phyloP scores from a whole-genome alignment of 148 eudicot species.

The Cornus suecica region DNA sequence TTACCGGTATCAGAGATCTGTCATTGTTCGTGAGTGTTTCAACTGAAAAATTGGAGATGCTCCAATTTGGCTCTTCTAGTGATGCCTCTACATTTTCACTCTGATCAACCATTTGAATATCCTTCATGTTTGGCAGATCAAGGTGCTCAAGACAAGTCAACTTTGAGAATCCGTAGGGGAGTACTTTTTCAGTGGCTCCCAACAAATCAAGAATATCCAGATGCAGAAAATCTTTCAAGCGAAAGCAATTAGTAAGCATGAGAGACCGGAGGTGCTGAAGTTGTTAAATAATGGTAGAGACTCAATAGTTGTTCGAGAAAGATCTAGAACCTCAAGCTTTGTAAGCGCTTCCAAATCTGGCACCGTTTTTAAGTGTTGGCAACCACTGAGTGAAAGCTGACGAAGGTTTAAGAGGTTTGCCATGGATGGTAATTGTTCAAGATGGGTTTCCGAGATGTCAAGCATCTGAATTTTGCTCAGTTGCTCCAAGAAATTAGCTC shows the following conservation, averaged over 20 bases:
- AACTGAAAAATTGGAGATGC: conserved; percentile 18
- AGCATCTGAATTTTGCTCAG: conserved; percentile 3
- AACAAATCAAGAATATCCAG: neutral
- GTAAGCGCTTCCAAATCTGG: conserved; percentile 17
- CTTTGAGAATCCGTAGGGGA: conserved; percentile 24
- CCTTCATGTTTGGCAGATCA: conserved; percentile 13
- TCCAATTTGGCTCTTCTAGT: conserved; percentile 13
- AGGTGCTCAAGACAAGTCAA: conserved; percentile 24
- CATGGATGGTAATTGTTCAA: conserved; percentile 13
- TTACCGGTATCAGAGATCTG: conserved; percentile 4
- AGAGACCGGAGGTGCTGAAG: conserved; percentile 14
- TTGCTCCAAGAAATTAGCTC: conserved; percentile 12
- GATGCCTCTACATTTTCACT: neutral
- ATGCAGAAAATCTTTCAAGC: neutral
- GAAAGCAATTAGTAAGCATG: conserved; percentile 20
- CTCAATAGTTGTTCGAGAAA: conserved; percentile 23
- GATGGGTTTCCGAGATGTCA: conserved; percentile 10
- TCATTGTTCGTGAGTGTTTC: neutral
- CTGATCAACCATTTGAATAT: conserved; percentile 6
- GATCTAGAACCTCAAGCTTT: conserved; percentile 30
- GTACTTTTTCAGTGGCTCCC: neutral
- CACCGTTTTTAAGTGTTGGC: conserved; percentile 9
- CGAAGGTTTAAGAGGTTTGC: conserved; percentile 12
- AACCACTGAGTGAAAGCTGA: conserved; percentile 9
- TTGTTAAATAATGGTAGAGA: neutral